Percentiles rank a stretch among this genome's conserved stretches.
These are phyloP conservation scores for Zhuliangozyma blackwelliae DNA, from an alignment of 1,139 yeast species.

Conservation along the genomic window DNA sequence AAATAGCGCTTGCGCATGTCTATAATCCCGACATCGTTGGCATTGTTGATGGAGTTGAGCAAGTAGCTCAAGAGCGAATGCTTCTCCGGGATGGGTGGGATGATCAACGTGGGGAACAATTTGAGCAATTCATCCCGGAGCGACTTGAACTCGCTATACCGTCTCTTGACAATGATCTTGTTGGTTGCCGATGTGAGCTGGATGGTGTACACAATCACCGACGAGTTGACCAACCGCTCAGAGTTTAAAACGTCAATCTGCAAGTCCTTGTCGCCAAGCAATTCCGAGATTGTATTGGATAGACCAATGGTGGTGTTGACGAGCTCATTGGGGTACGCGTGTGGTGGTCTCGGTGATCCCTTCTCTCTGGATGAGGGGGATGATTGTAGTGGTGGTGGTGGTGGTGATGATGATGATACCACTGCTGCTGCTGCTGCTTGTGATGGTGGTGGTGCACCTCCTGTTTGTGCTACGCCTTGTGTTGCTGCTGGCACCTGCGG, in stretches of 20 bases:
- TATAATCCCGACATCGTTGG: conserved; percentile 34
- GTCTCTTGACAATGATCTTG: conserved; percentile 38
- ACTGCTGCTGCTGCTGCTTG: conserved; percentile 2
- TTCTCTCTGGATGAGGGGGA: conserved; percentile 1
- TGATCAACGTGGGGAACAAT: conserved; percentile 46
- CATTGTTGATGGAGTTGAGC: conserved; percentile 35
- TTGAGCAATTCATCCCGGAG: conserved; percentile 41
- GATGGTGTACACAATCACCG: conserved; percentile 40
- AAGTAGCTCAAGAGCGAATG: conserved; percentile 46
- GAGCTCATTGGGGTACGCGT: conserved; percentile 15
- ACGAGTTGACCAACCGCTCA: conserved; percentile 35
- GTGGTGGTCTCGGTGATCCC: conserved; percentile 1
- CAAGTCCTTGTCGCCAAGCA: conserved; percentile 25
- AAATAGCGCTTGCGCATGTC: conserved; percentile 42
- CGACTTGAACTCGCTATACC: conserved; percentile 55
- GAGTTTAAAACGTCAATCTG: conserved; percentile 30
- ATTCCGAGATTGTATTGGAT: conserved; percentile 30
- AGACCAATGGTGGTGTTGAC: conserved; percentile 37
- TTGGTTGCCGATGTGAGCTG: conserved; percentile 17
- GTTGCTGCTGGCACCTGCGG: conserved; percentile 1
- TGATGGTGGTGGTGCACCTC: neutral
- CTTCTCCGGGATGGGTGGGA: conserved; percentile 59
- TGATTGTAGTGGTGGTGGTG: conserved; percentile 2
- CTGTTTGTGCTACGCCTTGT: no score
- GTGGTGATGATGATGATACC: neutral